These are phyloP conservation scores for Tribonema minus DNA, from an alignment of 108 stramenopile species.

Conservation along the genomic window DNA sequence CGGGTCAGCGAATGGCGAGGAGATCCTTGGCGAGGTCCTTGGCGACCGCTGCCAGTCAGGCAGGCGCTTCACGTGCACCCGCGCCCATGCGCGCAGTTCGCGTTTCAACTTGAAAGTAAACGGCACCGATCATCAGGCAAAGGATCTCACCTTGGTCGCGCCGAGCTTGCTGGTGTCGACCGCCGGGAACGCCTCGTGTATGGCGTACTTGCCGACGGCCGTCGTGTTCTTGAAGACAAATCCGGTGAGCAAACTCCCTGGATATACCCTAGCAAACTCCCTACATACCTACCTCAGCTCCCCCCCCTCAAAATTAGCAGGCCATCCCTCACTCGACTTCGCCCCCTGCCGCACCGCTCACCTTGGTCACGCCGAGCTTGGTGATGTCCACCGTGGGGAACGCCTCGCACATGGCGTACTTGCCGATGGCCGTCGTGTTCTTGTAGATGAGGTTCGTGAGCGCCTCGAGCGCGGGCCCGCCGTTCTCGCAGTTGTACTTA, in stretches of 20 bases:
- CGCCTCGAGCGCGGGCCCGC: slow-evolving; percentile 91
- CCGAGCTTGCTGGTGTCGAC: slow-evolving; percentile 77
- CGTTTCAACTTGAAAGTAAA: too few species aligned
- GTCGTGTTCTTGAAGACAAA: slow-evolving; percentile 81
- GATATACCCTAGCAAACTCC: too few species aligned
- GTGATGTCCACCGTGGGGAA: slow-evolving; percentile 84
- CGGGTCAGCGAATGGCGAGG: too few species aligned
- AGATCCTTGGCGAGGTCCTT: too few species aligned
- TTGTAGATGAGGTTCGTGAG: slow-evolving; percentile 84
- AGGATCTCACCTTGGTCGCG: slow-evolving; percentile 54
- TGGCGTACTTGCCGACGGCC: slow-evolving; percentile 80
- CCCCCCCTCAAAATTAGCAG: too few species aligned
- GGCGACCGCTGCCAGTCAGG: too few species aligned
- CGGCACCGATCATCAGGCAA: too few species aligned
- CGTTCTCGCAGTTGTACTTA: slow-evolving; percentile 96
- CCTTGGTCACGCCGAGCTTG: slow-evolving; percentile 65
- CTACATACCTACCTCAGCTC: too few species aligned
- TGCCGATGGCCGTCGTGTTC: slow-evolving; percentile 77
- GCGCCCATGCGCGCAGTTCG: too few species aligned
- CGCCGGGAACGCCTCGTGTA: slow-evolving; percentile 79
- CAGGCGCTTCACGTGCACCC: too few species aligned
- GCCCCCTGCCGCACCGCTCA: too few species aligned
- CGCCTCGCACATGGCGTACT: slow-evolving; percentile 80
- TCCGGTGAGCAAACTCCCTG: slow-evolving; percentile 82
- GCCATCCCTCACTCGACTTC: too few species aligned